phyloP scores from a whole-genome alignment of 305 asterid genomes.

The Fraxinus latifolia region DNA sequence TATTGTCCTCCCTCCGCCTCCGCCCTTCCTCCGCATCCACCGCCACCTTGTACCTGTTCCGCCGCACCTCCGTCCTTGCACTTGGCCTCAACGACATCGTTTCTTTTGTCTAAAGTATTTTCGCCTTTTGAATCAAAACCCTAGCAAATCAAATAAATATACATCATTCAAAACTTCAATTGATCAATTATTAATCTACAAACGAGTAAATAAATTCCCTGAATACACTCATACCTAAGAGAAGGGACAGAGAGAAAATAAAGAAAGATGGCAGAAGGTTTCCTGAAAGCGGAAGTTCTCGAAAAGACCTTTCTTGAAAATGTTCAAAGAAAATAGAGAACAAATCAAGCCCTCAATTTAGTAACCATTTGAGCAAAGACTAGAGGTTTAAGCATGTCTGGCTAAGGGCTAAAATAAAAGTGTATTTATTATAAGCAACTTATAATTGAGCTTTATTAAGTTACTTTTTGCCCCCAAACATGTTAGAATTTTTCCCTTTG shows the following conservation, averaged over 20 bases:
- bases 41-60: constrained; percentile 89
- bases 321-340: not conserved
- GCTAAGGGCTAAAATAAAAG: not conserved
- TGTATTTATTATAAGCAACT: not conserved
- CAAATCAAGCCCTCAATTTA: not conserved
- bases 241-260: not conserved
- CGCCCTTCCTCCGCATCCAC: constrained; percentile 98
- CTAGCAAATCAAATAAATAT: not conserved
- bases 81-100: constrained; percentile 90
- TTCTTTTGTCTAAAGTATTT: constrained; percentile 1
- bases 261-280: not conserved
- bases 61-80: constrained; percentile 75
- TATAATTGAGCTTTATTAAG: not conserved
- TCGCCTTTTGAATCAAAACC: not conserved
- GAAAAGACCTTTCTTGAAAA: not conserved
- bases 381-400: not conserved
- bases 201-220: not conserved
- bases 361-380: not conserved
- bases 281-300: not conserved
- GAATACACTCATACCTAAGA: not conserved
- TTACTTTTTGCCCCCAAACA: not conserved
- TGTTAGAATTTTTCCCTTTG: too few species aligned
- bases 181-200: not conserved
- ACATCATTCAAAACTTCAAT: not conserved
- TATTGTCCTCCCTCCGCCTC: constrained; percentile 85